These are phyloP conservation scores for Balakata baccata DNA, from an alignment of 345 rosid genomes.

Conservation along the genomic window DNA sequence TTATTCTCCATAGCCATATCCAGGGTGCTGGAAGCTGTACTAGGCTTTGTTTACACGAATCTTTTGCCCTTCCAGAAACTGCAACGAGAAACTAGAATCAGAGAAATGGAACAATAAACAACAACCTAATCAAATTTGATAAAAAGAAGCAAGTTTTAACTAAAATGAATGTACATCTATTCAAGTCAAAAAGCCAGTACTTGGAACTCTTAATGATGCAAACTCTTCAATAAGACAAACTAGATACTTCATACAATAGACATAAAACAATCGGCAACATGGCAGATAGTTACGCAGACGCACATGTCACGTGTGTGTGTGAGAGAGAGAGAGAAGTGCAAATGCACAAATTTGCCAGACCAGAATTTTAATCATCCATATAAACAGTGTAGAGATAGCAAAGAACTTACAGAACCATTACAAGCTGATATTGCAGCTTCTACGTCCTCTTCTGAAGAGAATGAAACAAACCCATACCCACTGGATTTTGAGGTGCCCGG, in stretches of 20 bases:
- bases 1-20: background rate
- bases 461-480: slow-evolving; percentile 80
- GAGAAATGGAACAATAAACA: background rate
- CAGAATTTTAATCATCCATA: background rate
- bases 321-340: no score
- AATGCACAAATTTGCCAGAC: background rate
- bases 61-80: slow-evolving; percentile 75
- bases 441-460: slow-evolving; percentile 75
- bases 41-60: slow-evolving; percentile 89
- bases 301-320: background rate
- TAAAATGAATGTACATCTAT: background rate
- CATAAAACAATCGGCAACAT: background rate
- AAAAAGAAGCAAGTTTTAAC: background rate
- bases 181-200: background rate
- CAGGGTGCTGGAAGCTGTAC: background rate
- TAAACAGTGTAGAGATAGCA: slow-evolving; percentile 1
- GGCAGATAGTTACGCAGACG: background rate
- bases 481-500: slow-evolving; percentile 84
- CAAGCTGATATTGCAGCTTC: slow-evolving; percentile 67
- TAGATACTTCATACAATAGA: background rate
- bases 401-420: slow-evolving; percentile 67
- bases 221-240: background rate
- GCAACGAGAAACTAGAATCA: slow-evolving; percentile 24
- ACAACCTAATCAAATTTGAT: background rate
- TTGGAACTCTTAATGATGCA: background rate